Evolutionary conservation across 1,139 yeast genomes (phyloP).

Genomic region (Debaryomyces singareniensis): DNA sequence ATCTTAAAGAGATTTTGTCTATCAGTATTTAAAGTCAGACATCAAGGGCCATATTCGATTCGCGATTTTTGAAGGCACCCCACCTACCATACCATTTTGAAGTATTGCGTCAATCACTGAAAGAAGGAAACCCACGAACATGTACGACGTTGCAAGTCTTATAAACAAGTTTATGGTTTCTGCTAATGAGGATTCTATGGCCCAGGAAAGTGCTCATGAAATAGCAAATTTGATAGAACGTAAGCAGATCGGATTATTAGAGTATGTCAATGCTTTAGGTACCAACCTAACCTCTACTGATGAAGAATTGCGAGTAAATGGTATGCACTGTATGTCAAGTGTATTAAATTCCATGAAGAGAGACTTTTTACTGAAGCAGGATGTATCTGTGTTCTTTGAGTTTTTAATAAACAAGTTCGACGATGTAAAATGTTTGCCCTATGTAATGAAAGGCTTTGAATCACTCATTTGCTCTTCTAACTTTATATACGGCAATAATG

Average conservation of each 20-base stretch:
- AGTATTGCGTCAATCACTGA: no score
- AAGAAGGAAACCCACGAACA: slow-evolving; percentile 3
- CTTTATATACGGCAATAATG: slow-evolving; percentile 23
- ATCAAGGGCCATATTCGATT: no score
- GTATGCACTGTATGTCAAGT: slow-evolving; percentile 54
- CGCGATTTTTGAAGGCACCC: no score
- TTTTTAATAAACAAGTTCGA: slow-evolving; percentile 63
- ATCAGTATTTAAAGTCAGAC: no score
- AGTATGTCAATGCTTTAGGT: slow-evolving; percentile 33
- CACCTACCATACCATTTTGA: no score
- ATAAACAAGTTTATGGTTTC: slow-evolving; percentile 28
- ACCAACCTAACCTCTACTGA: slow-evolving; percentile 62
- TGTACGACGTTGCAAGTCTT: slow-evolving; percentile 19
- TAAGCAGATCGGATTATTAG: slow-evolving; percentile 18
- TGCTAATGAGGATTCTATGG: neutral
- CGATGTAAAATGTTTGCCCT: slow-evolving; percentile 50
- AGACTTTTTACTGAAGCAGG: slow-evolving; percentile 48
- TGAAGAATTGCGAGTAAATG: slow-evolving; percentile 41
- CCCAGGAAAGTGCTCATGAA: neutral
- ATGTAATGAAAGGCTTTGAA: slow-evolving; percentile 51
- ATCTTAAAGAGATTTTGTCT: no score
- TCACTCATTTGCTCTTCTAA: slow-evolving; percentile 45
- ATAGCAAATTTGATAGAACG: neutral
- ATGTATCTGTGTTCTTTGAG: slow-evolving; percentile 57
- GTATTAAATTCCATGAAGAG: slow-evolving; percentile 35